These are phyloP conservation scores for Phytophthora litchii DNA, from an alignment of 352 stramenopile species.

Conservation along the genomic window DNA sequence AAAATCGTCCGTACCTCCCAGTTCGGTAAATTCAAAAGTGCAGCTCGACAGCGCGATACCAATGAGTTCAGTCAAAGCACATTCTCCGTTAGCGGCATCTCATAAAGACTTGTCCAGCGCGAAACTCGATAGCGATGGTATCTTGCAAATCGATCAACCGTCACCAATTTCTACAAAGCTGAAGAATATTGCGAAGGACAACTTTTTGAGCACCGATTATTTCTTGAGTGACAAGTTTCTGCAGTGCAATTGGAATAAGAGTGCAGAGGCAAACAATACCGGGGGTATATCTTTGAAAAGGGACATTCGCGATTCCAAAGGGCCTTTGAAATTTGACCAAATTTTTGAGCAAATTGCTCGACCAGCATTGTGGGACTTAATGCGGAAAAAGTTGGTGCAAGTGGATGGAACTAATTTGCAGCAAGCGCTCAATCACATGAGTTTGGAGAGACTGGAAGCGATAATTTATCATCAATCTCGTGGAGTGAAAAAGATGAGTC, in stretches of 20 bases:
- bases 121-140: background rate
- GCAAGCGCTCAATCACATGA: conserved; percentile 33
- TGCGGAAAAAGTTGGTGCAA: conserved; percentile 49
- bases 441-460: conserved; percentile 50
- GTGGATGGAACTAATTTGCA: conserved; percentile 33
- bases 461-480: conserved; percentile 52
- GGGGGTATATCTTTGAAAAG: background rate
- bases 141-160: background rate
- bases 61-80: background rate
- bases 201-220: conserved; percentile 35
- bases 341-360: conserved; percentile 44
- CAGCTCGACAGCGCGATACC: background rate
- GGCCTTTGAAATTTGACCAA: conserved; percentile 11
- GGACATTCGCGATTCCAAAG: background rate
- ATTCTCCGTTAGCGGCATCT: background rate
- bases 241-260: conserved; percentile 30
- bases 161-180: conserved; percentile 10
- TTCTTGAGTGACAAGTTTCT: conserved; percentile 43
- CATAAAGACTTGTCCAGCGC: too few relatives aligned
- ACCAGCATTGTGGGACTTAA: conserved; percentile 53
- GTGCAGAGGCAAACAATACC: background rate
- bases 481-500: conserved; percentile 49
- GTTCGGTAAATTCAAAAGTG: background rate
- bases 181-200: conserved; percentile 18
- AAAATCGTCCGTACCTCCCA: conserved; percentile 1